A percentile compares a stretch with the other conserved stretches of the same genome.
Evolutionary conservation across 164 flowering plant species (phyloP).

Genomic region (Umbellularia californica): DNA sequence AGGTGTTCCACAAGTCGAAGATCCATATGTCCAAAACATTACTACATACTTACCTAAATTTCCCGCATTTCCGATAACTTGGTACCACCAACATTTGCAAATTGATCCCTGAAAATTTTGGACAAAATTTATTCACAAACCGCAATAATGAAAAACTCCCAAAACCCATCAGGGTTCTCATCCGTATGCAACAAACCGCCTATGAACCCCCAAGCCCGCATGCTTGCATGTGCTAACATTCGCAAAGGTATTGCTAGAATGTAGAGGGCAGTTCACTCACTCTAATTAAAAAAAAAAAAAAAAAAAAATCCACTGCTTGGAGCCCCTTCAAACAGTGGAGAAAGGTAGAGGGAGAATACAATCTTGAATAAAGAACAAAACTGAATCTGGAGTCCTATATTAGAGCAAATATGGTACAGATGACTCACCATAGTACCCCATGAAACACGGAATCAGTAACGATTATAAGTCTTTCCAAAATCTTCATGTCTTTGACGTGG

Average conservation of each 20-base stretch:
- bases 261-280: not conserved
- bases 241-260: too few species aligned
- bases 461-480: constrained; percentile 65
- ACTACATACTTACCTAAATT: constrained; percentile 31
- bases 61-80: constrained; percentile 18
- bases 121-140: constrained; percentile 25
- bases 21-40: not conserved
- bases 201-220: not conserved
- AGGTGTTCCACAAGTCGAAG: not conserved
- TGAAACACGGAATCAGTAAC: constrained; percentile 38
- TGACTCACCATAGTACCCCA: constrained; percentile 43
- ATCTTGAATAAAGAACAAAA: not conserved
- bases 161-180: constrained; percentile 6
- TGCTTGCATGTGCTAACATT: not conserved
- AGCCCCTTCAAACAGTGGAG: not conserved
- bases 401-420: constrained; percentile 13
- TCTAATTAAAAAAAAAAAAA: not conserved
- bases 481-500: constrained; percentile 73
- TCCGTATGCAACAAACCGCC: not conserved
- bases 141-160: constrained; percentile 4
- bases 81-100: constrained; percentile 13
- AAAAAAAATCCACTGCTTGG: not conserved
- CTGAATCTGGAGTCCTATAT: not conserved
- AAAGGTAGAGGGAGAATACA: not conserved
- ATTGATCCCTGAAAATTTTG: constrained; percentile 42